Conservation (phyloP, 306 rosid genomes). For the Quercus parvula region DNA sequence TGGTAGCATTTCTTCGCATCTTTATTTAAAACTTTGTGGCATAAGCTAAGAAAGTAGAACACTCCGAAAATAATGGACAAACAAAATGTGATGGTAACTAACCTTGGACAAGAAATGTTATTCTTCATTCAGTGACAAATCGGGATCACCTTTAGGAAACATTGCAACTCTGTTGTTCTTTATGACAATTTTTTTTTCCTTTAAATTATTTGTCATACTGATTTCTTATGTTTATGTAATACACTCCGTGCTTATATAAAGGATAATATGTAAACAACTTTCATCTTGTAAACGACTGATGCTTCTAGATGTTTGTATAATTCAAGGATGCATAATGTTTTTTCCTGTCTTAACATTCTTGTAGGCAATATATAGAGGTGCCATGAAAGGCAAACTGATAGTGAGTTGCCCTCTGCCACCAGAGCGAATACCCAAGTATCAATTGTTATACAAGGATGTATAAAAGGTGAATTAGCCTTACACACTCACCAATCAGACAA, state of each 20-base stretch:
- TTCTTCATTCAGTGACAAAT: too few species aligned
- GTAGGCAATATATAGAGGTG: slow-evolving; percentile 83
- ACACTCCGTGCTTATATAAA: background rate
- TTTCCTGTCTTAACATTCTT: slow-evolving; percentile 1
- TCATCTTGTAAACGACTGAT: background rate
- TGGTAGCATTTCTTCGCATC: too few species aligned
- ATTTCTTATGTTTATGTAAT: too few species aligned
- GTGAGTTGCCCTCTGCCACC: slow-evolving; percentile 71
- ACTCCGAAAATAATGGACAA: too few species aligned
- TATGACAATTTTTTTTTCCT: too few species aligned
- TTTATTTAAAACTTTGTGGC: background rate
- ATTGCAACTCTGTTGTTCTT: too few species aligned
- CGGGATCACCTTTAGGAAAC: too few species aligned
- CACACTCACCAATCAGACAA: too few species aligned
- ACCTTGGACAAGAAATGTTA: too few species aligned
- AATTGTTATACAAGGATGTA: slow-evolving; percentile 66
- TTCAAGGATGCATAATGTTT: slow-evolving; percentile 7
- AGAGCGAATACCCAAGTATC: slow-evolving; percentile 65
- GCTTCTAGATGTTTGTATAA: background rate
- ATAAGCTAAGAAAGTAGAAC: background rate
- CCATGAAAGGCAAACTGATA: slow-evolving; percentile 86
- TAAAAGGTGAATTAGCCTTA: slow-evolving; percentile 18
- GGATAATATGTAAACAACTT: background rate
- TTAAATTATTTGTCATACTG: too few species aligned
- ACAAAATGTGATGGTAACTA: too few species aligned